phyloP scores from a whole-genome alignment of 257 asterid species.

The Primulina huaijiensis region DNA sequence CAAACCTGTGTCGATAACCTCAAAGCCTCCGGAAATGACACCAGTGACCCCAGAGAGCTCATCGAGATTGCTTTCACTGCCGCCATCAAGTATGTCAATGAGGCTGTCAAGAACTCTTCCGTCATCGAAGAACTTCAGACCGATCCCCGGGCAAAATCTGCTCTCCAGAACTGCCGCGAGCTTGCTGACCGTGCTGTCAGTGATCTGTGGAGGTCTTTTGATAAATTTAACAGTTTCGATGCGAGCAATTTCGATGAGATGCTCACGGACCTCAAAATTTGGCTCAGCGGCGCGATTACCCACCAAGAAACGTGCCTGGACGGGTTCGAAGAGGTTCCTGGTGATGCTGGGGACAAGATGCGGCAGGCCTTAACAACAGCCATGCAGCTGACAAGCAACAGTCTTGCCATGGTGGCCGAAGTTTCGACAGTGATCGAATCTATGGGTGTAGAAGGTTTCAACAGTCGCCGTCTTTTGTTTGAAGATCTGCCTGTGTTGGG shows the following conservation, averaged over 20 bases:
- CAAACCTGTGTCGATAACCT: constrained; percentile 51
- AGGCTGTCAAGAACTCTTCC: constrained; percentile 45
- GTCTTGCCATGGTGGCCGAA: constrained; percentile 81
- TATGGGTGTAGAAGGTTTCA: constrained; percentile 31
- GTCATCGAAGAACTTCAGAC: constrained; percentile 30
- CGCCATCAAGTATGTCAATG: constrained; percentile 33
- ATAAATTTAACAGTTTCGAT: constrained; percentile 47
- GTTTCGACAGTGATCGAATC: constrained; percentile 44
- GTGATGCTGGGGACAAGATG: constrained; percentile 65
- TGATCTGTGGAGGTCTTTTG: constrained; percentile 51
- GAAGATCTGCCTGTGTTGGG: constrained; percentile 29
- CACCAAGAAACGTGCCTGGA: constrained; percentile 80
- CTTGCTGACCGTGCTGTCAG: constrained; percentile 44
- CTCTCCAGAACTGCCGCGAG: constrained; percentile 55
- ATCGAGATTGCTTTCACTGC: constrained; percentile 48
- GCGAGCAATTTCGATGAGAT: constrained; percentile 38
- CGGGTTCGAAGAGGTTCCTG: constrained; percentile 48
- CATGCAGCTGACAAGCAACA: constrained; percentile 73
- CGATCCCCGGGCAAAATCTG: constrained; percentile 46
- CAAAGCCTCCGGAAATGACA: constrained; percentile 30
- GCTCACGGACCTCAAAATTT: constrained; percentile 53
- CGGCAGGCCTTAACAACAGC: constrained; percentile 38
- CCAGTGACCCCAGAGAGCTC: constrained; percentile 66
- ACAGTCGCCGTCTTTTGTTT: constrained; percentile 49
- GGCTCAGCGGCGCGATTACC: constrained; percentile 86